phyloP scores from a whole-genome alignment of 2,329 filamentous ascomycete species.

The Diaporthe australafricana region DNA sequence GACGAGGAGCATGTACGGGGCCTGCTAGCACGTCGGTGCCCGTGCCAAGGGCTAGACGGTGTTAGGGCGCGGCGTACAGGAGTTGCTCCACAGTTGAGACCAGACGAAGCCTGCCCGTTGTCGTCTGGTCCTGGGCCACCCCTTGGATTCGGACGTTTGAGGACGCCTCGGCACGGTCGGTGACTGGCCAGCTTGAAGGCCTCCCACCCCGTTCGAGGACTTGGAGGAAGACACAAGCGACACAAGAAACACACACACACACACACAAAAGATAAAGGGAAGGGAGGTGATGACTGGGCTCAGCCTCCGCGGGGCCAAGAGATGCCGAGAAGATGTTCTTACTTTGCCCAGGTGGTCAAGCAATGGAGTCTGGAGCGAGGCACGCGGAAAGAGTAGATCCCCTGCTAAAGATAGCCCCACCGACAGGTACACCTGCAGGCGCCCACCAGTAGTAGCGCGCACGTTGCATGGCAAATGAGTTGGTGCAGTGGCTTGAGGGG shows the following conservation, averaged over 20 bases:
- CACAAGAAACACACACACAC: background rate
- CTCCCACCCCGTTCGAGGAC: background rate
- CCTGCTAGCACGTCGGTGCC: background rate
- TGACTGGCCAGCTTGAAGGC: slow-evolving; percentile 11
- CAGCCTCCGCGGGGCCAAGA: slow-evolving; percentile 31
- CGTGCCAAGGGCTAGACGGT: background rate
- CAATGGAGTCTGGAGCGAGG: slow-evolving; percentile 1
- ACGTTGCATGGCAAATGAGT: background rate
- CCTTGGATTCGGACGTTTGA: slow-evolving; percentile 11
- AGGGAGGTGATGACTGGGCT: background rate
- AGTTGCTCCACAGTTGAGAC: slow-evolving; percentile 28
- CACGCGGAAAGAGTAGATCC: slow-evolving; percentile 23
- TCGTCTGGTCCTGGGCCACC: slow-evolving; percentile 17
- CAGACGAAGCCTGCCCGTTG: slow-evolving; percentile 28
- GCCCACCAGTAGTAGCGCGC: background rate
- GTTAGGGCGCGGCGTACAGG: slow-evolving; percentile 13
- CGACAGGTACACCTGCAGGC: background rate
- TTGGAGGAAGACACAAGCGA: background rate
- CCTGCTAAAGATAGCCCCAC: slow-evolving; percentile 21
- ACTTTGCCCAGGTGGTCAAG: slow-evolving; percentile 19
- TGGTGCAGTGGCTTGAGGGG: background rate
- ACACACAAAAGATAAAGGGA: background rate
- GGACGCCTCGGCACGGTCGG: slow-evolving; percentile 14
- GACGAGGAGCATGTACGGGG: slow-evolving; percentile 1
- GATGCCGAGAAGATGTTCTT: slow-evolving; percentile 29